Evolutionary conservation across 805 yeast genomes (phyloP).

Genomic region (Aciculoconidium aculeatum): DNA sequence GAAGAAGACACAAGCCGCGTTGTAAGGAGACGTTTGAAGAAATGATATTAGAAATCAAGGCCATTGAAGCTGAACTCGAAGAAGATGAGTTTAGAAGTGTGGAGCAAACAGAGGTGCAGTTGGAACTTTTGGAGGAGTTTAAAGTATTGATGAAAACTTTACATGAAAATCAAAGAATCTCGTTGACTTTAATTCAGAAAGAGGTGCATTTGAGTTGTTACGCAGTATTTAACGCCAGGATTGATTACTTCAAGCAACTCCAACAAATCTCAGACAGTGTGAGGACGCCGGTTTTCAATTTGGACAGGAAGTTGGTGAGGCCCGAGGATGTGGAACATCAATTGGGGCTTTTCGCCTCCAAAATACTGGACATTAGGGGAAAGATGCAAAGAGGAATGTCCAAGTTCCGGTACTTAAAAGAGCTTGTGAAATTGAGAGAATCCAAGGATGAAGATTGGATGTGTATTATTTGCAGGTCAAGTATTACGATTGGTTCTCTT

Average conservation of each 20-base stretch:
- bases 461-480: slow-evolving; percentile 75
- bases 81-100: slow-evolving; percentile 13
- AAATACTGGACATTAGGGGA: too few species aligned
- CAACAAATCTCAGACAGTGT: slow-evolving; percentile 86
- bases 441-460: slow-evolving; percentile 31
- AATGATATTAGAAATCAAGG: slow-evolving; percentile 21
- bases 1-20: slow-evolving; percentile 25
- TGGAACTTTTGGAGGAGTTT: slow-evolving; percentile 15
- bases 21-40: slow-evolving; percentile 31
- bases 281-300: slow-evolving; percentile 28
- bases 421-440: slow-evolving; percentile 14
- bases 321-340: slow-evolving; percentile 2
- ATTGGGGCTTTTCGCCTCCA: slow-evolving; percentile 2
- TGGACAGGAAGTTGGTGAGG: slow-evolving; percentile 22
- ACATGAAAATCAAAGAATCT: slow-evolving; percentile 39
- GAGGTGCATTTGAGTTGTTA: slow-evolving; percentile 50
- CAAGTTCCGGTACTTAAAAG: slow-evolving; percentile 29
- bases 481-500: slow-evolving; percentile 69
- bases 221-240: slow-evolving; percentile 68
- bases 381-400: slow-evolving; percentile 27
- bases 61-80: slow-evolving; percentile 20
- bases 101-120: slow-evolving; percentile 13
- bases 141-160: slow-evolving; percentile 21
- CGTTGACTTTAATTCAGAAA: slow-evolving; percentile 34
- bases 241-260: slow-evolving; percentile 76